These are phyloP conservation scores for Dunaliella primolecta DNA, from an alignment of 139 green algal species.

Conservation along the genomic window DNA sequence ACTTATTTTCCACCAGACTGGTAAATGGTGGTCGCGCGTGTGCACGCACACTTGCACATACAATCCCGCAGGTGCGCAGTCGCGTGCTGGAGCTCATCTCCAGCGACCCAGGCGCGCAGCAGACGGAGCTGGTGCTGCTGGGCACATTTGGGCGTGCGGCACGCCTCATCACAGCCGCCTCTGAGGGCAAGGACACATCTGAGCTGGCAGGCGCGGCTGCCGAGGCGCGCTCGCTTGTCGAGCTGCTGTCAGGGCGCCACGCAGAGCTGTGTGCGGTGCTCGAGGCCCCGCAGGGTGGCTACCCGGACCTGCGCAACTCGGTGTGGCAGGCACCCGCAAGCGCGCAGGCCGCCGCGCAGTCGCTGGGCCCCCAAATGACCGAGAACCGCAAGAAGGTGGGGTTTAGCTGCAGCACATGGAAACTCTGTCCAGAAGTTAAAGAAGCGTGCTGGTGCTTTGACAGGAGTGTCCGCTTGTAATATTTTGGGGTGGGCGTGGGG, in stretches of 20 bases:
- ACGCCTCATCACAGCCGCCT: slow-evolving; percentile 55
- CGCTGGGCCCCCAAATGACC: slow-evolving; percentile 74
- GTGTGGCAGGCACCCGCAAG: slow-evolving; percentile 68
- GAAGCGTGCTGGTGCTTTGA: too few relatives aligned
- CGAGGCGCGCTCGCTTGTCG: slow-evolving; percentile 55
- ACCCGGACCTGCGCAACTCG: slow-evolving; percentile 66
- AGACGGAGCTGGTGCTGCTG: slow-evolving; percentile 82
- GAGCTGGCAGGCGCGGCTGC: slow-evolving; percentile 52
- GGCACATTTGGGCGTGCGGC: slow-evolving; percentile 81
- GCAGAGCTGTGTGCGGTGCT: slow-evolving; percentile 47
- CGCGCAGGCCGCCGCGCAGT: slow-evolving; percentile 68
- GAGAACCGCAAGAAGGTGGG: slow-evolving; percentile 74
- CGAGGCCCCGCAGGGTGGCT: slow-evolving; percentile 47
- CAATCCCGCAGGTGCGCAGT: slow-evolving; percentile 56
- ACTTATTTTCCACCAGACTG: too few relatives aligned
- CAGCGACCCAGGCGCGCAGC: slow-evolving; percentile 75
- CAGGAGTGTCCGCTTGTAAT: too few relatives aligned
- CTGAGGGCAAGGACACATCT: background rate
- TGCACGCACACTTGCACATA: too few relatives aligned
- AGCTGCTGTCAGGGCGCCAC: slow-evolving; percentile 64
- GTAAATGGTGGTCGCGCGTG: too few relatives aligned
- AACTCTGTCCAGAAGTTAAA: too few relatives aligned
- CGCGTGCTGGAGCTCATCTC: slow-evolving; percentile 79
- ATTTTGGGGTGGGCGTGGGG: too few relatives aligned
- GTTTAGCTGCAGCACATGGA: too few relatives aligned